phyloP scores from a whole-genome alignment of 495 filamentous ascomycete species.

The Apiosordaria backusii region DNA sequence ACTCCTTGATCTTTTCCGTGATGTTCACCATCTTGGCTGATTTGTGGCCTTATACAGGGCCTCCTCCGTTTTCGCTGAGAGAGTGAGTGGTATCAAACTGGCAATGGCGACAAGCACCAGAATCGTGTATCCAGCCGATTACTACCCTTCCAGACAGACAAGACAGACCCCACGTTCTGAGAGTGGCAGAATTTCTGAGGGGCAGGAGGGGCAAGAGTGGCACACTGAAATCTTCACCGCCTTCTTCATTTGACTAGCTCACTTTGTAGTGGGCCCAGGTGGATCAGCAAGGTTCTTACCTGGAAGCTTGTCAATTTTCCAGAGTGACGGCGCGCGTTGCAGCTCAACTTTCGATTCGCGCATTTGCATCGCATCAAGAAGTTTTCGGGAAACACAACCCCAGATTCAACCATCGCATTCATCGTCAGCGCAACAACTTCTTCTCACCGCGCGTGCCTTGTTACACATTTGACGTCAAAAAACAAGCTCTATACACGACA shows the following conservation, averaged over 20 bases:
- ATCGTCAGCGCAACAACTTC: background rate
- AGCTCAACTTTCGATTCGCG: background rate
- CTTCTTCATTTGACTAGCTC: background rate
- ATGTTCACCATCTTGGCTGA: conserved; percentile 94
- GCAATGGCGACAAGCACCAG: background rate
- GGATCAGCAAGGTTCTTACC: conserved; percentile 6
- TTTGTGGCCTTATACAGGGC: conserved; percentile 11
- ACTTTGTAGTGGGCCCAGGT: background rate
- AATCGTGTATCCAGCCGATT: background rate
- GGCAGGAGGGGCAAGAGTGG: conserved; percentile 18
- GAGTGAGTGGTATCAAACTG: background rate
- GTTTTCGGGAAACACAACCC: background rate
- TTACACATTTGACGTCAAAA: too few species aligned
- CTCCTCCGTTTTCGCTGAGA: background rate
- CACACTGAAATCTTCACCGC: conserved; percentile 16
- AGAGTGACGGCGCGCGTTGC: background rate
- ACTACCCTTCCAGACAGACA: conserved; percentile 4
- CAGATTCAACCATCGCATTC: background rate
- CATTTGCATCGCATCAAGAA: background rate
- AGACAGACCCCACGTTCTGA: conserved; percentile 30
- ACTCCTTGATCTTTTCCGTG: conserved; percentile 99
- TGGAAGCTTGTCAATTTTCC: conserved; percentile 4
- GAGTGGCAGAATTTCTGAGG: conserved; percentile 36
- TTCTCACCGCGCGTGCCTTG: background rate
- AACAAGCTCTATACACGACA: background rate